These are phyloP conservation scores for Leccinum colubrinum DNA, from an alignment of 1,284 basidiomycete genomes.

Conservation along the genomic window DNA sequence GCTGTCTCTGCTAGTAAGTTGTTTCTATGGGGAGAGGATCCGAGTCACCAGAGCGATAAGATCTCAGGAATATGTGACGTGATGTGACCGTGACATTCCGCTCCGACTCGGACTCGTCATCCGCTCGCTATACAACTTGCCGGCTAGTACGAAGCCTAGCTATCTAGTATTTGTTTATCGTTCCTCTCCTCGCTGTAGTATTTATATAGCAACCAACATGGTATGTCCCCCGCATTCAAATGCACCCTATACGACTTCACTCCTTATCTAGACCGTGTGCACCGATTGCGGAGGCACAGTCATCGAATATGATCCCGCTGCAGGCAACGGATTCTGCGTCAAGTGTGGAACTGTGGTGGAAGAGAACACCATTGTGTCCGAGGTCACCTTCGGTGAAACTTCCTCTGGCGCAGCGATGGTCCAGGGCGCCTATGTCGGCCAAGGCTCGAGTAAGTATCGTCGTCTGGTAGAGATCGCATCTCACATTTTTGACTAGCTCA, in stretches of 20 bases:
- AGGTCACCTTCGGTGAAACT: constrained; percentile 94
- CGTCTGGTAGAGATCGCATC: neutral
- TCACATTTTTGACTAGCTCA: constrained; percentile 49
- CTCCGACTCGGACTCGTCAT: neutral
- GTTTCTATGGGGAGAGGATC: neutral
- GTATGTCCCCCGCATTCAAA: constrained; percentile 10
- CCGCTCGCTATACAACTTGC: neutral
- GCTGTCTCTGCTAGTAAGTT: neutral
- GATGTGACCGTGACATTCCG: constrained; percentile 17
- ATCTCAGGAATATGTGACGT: constrained; percentile 17
- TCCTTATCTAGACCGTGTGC: constrained; percentile 44
- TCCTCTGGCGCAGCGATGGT: constrained; percentile 92
- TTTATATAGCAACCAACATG: constrained; percentile 14
- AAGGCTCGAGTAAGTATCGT: constrained; percentile 78
- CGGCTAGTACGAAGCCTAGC: neutral
- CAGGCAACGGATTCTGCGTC: constrained; percentile 82
- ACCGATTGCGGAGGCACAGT: constrained; percentile 75
- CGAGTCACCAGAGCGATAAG: constrained; percentile 11
- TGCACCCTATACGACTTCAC: neutral
- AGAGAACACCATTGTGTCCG: constrained; percentile 92
- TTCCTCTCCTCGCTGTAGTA: neutral
- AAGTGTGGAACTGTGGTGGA: constrained; percentile 89
- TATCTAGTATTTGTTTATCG: neutral
- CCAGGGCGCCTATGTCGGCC: constrained; percentile 92
- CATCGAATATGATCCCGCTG: constrained; percentile 79